Evolutionary conservation across 257 asterid genomes (phyloP).

Genomic region (Linaria vulgaris): DNA sequence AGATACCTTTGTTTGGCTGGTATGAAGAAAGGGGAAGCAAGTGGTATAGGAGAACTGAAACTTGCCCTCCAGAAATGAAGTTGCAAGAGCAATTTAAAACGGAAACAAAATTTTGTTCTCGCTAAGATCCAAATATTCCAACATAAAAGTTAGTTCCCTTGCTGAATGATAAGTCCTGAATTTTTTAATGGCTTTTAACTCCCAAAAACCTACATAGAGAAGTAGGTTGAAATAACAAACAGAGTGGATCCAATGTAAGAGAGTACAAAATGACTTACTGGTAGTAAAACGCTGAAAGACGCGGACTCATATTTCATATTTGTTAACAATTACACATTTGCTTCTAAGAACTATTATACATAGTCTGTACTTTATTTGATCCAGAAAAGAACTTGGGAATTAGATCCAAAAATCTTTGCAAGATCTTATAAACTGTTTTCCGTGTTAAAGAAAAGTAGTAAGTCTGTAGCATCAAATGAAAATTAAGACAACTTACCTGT

Average conservation of each 20-base stretch:
- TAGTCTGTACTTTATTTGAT: background rate
- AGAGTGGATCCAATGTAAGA: background rate
- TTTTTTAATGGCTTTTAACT: too few relatives aligned
- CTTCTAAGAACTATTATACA: background rate
- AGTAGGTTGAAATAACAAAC: too few relatives aligned
- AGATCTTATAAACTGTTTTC: background rate
- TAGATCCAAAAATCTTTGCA: background rate
- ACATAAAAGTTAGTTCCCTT: too few relatives aligned
- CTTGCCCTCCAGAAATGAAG: too few relatives aligned
- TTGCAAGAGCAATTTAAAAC: too few relatives aligned
- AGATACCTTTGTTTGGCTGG: too few relatives aligned
- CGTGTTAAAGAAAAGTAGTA: background rate
- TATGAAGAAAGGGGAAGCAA: too few relatives aligned
- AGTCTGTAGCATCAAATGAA: background rate
- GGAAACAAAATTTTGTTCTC: too few relatives aligned
- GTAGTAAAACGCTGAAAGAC: background rate
- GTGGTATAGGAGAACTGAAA: too few relatives aligned
- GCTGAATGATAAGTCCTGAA: too few relatives aligned
- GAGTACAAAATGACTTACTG: background rate
- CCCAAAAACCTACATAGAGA: too few relatives aligned
- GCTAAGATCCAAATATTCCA: too few relatives aligned
- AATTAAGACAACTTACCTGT: constrained; percentile 33
- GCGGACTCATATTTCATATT: background rate
- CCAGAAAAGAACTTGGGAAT: background rate
- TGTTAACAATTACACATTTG: background rate